phyloP scores from a whole-genome alignment of 108 stramenopile species.

The Hondaea fermentalgiana region DNA sequence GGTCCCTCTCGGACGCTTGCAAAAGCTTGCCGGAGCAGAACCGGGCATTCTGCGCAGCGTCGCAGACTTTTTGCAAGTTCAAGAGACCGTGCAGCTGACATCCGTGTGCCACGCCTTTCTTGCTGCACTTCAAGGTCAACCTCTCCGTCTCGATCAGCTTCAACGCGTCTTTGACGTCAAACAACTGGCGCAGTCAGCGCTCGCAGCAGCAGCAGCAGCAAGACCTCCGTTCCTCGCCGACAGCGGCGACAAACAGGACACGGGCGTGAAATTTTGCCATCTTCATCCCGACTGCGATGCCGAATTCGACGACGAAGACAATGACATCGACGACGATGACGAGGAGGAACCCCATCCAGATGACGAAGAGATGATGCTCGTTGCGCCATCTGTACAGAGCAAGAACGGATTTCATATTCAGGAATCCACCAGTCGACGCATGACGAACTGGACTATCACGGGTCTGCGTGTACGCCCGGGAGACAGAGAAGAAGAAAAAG shows the following conservation, averaged over 20 bases:
- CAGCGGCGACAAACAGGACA: background rate
- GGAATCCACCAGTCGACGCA: background rate
- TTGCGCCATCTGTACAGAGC: background rate
- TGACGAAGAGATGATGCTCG: background rate
- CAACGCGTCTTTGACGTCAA: background rate
- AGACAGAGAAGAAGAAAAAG: background rate
- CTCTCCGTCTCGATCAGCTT: background rate
- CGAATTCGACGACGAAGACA: too few relatives aligned
- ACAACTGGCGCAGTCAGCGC: background rate
- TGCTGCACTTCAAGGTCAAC: background rate
- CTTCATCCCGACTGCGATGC: background rate
- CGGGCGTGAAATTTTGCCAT: too few relatives aligned
- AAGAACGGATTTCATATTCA: background rate
- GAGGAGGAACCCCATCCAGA: background rate
- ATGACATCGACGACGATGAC: too few relatives aligned
- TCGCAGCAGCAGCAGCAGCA: background rate
- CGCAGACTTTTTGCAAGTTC: background rate
- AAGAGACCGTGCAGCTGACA: background rate
- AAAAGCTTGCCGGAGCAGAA: background rate
- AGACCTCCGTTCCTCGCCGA: background rate
- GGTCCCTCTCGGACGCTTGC: background rate
- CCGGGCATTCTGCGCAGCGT: background rate
- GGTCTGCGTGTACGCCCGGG: background rate
- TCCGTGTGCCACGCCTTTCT: background rate
- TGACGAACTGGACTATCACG: background rate